Conservation (phyloP, 306 rosid species). For the Oxytropis ochrocephala region DNA sequence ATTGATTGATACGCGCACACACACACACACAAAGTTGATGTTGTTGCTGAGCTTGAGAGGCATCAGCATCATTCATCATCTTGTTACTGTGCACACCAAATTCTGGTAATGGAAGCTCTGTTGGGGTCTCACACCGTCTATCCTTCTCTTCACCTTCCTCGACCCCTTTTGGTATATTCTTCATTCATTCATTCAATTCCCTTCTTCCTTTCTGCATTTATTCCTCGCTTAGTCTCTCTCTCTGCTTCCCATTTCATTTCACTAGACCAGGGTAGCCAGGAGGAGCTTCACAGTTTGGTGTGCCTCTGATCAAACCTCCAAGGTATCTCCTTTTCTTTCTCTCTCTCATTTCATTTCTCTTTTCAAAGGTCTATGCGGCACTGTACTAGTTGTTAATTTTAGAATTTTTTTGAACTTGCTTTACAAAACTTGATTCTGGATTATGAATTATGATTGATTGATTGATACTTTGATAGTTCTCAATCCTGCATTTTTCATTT, state of each 20-base stretch:
- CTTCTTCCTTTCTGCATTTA: neutral
- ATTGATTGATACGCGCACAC: neutral
- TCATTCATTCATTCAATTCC: neutral
- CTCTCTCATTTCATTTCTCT: neutral
- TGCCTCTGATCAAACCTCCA: conserved; percentile 38
- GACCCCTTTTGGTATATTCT: conserved; percentile 42
- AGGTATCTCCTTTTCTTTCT: conserved; percentile 24
- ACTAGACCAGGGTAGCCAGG: conserved; percentile 30
- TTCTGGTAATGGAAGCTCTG: conserved; percentile 40
- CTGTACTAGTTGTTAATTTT: neutral
- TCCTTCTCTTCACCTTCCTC: conserved; percentile 46
- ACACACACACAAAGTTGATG: neutral
- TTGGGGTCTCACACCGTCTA: conserved; percentile 55
- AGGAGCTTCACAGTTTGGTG: conserved; percentile 52
- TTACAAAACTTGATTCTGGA: neutral
- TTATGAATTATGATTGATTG: too few species aligned
- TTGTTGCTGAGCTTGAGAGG: neutral
- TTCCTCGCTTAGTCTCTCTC: neutral
- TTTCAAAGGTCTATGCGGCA: neutral
- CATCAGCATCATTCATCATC: neutral
- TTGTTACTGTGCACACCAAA: neutral
- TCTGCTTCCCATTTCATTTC: neutral
- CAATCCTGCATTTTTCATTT: neutral
- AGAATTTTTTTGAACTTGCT: neutral
- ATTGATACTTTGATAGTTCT: neutral